Conservation (phyloP, 2,329 filamentous ascomycete species). For the Cladosporium sp. region DNA sequence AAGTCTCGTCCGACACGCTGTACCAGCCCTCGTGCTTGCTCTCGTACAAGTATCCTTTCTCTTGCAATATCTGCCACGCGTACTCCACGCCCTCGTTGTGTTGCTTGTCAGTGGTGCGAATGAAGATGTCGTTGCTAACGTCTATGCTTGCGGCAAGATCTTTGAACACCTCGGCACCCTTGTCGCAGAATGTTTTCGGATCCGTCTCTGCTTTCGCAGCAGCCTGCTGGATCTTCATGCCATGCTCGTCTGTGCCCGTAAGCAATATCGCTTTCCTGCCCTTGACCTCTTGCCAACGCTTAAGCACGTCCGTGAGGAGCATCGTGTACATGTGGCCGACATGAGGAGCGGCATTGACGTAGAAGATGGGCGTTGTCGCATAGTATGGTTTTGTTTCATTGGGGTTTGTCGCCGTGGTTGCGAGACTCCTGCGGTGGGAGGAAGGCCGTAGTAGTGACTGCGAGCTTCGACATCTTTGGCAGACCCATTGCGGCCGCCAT, state of each 20-base stretch:
- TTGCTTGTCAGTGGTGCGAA: slow-evolving; percentile 82
- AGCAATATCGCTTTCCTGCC: slow-evolving; percentile 72
- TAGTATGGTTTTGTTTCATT: slow-evolving; percentile 75
- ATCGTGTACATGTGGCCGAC: slow-evolving; percentile 94
- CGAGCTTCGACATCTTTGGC: slow-evolving; percentile 26
- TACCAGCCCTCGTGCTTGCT: slow-evolving; percentile 94
- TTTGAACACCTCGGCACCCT: slow-evolving; percentile 77
- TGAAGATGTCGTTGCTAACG: slow-evolving; percentile 81
- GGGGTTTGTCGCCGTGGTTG: slow-evolving; percentile 24
- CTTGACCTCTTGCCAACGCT: slow-evolving; percentile 82
- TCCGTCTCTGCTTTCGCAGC: slow-evolving; percentile 69
- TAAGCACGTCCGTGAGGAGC: slow-evolving; percentile 86
- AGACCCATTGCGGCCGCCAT: slow-evolving; percentile 42
- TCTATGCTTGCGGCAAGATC: slow-evolving; percentile 69
- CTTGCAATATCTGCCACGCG: slow-evolving; percentile 81
- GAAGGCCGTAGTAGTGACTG: neutral
- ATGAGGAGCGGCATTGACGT: slow-evolving; percentile 96
- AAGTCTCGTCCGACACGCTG: slow-evolving; percentile 93
- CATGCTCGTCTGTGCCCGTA: slow-evolving; percentile 96
- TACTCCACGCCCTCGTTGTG: slow-evolving; percentile 85
- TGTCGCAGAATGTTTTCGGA: slow-evolving; percentile 85
- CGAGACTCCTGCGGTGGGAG: slow-evolving; percentile 5
- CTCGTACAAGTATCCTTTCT: slow-evolving; percentile 78
- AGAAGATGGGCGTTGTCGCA: slow-evolving; percentile 96
- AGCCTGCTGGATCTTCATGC: slow-evolving; percentile 93